These are phyloP conservation scores for Limnomonas spitsbergensis DNA, from an alignment of 139 green algal genomes.

Conservation along the genomic window DNA sequence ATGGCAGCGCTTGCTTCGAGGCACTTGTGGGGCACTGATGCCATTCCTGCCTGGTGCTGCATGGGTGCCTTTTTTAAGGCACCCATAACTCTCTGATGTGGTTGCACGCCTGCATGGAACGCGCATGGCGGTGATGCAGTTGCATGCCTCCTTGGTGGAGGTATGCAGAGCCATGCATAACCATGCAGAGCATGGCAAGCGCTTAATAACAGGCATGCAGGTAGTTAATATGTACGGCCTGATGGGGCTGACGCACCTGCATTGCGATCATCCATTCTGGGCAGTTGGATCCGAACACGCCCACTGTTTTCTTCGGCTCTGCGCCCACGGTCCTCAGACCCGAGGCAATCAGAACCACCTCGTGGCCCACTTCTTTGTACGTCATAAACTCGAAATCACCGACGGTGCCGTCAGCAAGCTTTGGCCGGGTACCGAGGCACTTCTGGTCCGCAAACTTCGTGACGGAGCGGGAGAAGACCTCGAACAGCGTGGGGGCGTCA, in stretches of 20 bases:
- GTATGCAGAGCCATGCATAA: too few relatives aligned
- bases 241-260: slow-evolving; percentile 56
- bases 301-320: slow-evolving; percentile 27
- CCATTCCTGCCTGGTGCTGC: neutral
- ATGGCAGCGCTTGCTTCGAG: slow-evolving; percentile 20
- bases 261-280: slow-evolving; percentile 92
- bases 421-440: slow-evolving; percentile 50
- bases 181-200: too few relatives aligned
- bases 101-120: neutral
- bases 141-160: too few relatives aligned
- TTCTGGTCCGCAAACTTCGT: slow-evolving; percentile 41
- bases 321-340: slow-evolving; percentile 33
- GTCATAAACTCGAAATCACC: slow-evolving; percentile 43
- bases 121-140: neutral
- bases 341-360: slow-evolving; percentile 40
- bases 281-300: slow-evolving; percentile 82
- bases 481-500: slow-evolving; percentile 56
- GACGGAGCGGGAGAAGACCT: slow-evolving; percentile 67
- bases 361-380: slow-evolving; percentile 37
- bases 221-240: too few relatives aligned
- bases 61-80: neutral
- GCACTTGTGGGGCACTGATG: slow-evolving; percentile 75
- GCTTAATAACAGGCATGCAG: too few relatives aligned
- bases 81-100: too few relatives aligned
- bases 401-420: slow-evolving; percentile 20